These are phyloP conservation scores for Penicillium simplicissimum DNA, from an alignment of 495 filamentous ascomycete genomes.

Conservation along the genomic window DNA sequence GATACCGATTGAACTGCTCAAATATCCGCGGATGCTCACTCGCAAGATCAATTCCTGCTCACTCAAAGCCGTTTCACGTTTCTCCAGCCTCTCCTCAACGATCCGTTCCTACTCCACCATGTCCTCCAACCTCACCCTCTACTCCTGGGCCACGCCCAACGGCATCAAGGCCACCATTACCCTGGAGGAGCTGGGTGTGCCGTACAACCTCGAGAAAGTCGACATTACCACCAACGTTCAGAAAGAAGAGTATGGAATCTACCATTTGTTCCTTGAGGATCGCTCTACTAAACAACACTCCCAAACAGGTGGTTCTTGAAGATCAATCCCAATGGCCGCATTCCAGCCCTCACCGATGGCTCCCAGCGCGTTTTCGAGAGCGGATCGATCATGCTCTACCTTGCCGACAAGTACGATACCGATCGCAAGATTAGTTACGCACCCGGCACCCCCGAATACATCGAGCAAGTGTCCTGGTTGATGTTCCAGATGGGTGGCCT, in stretches of 20 bases:
- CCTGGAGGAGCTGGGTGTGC: conserved; percentile 74
- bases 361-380: conserved; percentile 49
- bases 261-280: neutral
- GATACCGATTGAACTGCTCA: neutral
- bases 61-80: conserved; percentile 17
- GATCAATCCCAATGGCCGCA: conserved; percentile 90
- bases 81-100: conserved; percentile 11
- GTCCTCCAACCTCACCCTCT: conserved; percentile 39
- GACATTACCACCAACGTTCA: conserved; percentile 66
- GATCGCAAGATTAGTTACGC: conserved; percentile 46
- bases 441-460: conserved; percentile 42
- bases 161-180: conserved; percentile 71
- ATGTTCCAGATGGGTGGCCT: conserved; percentile 46
- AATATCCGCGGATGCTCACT: conserved; percentile 14
- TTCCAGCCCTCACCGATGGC: conserved; percentile 64
- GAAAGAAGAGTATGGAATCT: conserved; percentile 59
- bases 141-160: conserved; percentile 42
- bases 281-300: conserved; percentile 5
- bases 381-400: conserved; percentile 50
- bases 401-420: conserved; percentile 48
- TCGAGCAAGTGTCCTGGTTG: conserved; percentile 48
- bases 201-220: conserved; percentile 63
- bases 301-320: conserved; percentile 67
- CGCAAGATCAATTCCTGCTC: conserved; percentile 1
- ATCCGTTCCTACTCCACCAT: conserved; percentile 23